Base-by-base conservation (phyloP, 176 grass and related monocot genomes). In the Zea luxurians region DNA sequence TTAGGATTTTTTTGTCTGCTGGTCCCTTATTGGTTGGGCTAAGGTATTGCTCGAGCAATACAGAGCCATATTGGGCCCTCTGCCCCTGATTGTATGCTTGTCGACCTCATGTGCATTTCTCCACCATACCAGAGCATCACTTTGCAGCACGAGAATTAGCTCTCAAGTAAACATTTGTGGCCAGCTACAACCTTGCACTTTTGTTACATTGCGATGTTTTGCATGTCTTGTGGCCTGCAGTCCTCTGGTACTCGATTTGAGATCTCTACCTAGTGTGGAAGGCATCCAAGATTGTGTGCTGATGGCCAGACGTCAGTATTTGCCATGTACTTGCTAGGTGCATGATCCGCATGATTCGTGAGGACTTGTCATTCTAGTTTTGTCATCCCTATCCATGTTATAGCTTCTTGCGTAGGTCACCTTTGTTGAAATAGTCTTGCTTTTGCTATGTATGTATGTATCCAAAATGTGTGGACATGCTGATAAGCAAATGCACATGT, bases 121-220 rank as follows among this genome's bases (percentile, higher is more conserved):
- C 54, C 70, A 37, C 34, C 59, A 64, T 36, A 37, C 78, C 9
- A 35, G 82, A 78, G 46, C 37, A 52, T 45, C 43, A 82, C 82
- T 78, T 81, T 81, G 78, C 60, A 17, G 82, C 73, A 78, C 82
- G 66, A 85, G 82, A 71, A 85, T 66, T 75, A 78, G 73, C 18
- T 20, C 60, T 16, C 18, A n/a, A 78, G 87, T 89, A 78, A 89
- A 82, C 73, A 85, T 73, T 78, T 85, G 83, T 81, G 87, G 87
- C 87, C 6, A 37, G 87, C 77, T 17, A 61, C 52, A 49, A 64
- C 80, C 71, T 64, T 21, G 37, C 47, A 36, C 40, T 43, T 88
- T 61, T 67, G 81, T 76, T 81, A 48, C 57, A 20, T 71, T 80
- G 70, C 35, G 67, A 88, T 88, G 70, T 84, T 83, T 7, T n/a